These are phyloP conservation scores for Aureobasidium sp. DNA, from an alignment of 2,329 filamentous ascomycete species.

Conservation along the genomic window DNA sequence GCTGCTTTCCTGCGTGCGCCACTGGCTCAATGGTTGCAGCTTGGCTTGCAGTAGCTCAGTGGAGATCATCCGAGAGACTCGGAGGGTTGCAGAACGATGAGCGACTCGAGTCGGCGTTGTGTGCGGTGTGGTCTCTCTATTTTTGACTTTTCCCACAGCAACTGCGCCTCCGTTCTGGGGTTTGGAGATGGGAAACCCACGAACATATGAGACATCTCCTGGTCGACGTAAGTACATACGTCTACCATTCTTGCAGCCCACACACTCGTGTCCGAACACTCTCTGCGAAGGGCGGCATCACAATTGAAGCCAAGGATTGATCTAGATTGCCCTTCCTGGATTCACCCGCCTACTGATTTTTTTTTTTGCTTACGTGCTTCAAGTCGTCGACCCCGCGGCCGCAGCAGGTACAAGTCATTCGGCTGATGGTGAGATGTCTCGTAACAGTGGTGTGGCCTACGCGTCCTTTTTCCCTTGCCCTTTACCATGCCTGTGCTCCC, in stretches of 20 bases:
- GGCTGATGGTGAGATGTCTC: background rate
- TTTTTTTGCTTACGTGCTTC: constrained; percentile 8
- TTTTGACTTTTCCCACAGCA: constrained; percentile 1
- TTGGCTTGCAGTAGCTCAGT: constrained; percentile 6
- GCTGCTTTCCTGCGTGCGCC: background rate
- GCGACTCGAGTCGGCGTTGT: background rate
- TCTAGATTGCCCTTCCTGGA: background rate
- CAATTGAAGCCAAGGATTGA: too few relatives aligned
- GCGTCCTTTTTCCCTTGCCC: background rate
- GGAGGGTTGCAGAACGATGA: too few relatives aligned
- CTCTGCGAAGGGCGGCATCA: too few relatives aligned
- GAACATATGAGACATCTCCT: background rate
- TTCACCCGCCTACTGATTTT: background rate
- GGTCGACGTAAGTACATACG: too few relatives aligned
- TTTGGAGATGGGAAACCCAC: background rate
- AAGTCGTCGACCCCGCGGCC: too few relatives aligned
- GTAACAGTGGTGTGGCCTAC: constrained; percentile 1
- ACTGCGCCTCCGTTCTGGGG: background rate
- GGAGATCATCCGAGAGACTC: too few relatives aligned
- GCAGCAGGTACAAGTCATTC: background rate
- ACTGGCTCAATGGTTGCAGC: background rate
- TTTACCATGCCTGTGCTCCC: background rate
- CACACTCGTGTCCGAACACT: too few relatives aligned
- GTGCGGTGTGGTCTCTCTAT: background rate
- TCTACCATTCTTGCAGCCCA: too few relatives aligned